phyloP scores from a whole-genome alignment of 352 stramenopile species.

The Phytophthora aleatoria region DNA sequence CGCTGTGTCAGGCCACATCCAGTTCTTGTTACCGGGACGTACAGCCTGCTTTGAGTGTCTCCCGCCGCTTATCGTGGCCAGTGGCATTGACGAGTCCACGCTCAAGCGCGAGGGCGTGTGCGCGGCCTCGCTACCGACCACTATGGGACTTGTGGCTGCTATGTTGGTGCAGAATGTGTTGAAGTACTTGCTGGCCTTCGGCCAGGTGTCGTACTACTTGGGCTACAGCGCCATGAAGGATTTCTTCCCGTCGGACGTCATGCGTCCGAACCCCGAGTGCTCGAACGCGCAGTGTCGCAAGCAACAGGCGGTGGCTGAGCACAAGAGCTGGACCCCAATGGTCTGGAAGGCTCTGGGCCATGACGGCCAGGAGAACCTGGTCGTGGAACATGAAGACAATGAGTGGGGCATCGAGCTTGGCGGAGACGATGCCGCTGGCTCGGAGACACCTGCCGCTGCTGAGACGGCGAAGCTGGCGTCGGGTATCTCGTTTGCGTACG shows the following conservation, averaged over 20 bases:
- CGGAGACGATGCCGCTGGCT: slow-evolving; percentile 18
- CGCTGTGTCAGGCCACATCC: slow-evolving; percentile 89
- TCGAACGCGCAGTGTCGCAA: slow-evolving; percentile 75
- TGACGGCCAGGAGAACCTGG: slow-evolving; percentile 48
- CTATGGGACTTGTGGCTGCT: slow-evolving; percentile 88
- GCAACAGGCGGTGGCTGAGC: slow-evolving; percentile 57
- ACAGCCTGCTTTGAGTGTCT: slow-evolving; percentile 91
- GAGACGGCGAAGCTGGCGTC: slow-evolving; percentile 43
- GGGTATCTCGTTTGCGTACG: slow-evolving; percentile 67
- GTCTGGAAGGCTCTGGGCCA: slow-evolving; percentile 67
- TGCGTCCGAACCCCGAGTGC: slow-evolving; percentile 87
- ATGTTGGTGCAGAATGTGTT: slow-evolving; percentile 90
- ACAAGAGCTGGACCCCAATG: slow-evolving; percentile 71
- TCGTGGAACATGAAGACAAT: slow-evolving; percentile 76
- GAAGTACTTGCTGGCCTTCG: slow-evolving; percentile 87
- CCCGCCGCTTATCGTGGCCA: slow-evolving; percentile 85
- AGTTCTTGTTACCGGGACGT: slow-evolving; percentile 82
- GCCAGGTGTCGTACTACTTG: slow-evolving; percentile 88
- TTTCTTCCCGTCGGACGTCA: slow-evolving; percentile 84
- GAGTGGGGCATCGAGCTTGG: slow-evolving; percentile 89
- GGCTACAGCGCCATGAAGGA: slow-evolving; percentile 90
- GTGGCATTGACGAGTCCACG: slow-evolving; percentile 85
- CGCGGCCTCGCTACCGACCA: slow-evolving; percentile 88
- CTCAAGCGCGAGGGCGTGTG: slow-evolving; percentile 90
- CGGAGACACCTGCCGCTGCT: slow-evolving; percentile 1